Percentiles rank a stretch among this genome's conserved stretches.
Evolutionary conservation across 345 rosid genomes (phyloP).

Genomic region (Eucalyptus globulus): DNA sequence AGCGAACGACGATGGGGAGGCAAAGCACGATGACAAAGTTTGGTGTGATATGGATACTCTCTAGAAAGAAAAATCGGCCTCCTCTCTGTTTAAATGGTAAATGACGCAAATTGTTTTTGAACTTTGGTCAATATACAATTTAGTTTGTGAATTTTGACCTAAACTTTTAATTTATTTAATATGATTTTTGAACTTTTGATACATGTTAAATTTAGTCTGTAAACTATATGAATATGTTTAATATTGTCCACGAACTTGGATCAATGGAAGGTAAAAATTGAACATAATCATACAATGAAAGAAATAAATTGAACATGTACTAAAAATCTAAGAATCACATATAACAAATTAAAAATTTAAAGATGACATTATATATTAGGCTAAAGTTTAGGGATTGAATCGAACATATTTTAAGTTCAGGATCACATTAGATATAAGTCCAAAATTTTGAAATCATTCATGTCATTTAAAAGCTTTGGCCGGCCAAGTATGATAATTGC

Average conservation of each 20-base stretch:
- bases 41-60: neutral
- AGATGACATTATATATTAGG: fast-evolving
- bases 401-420: fast-evolving
- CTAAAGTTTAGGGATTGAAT: fast-evolving
- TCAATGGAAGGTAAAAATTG: neutral
- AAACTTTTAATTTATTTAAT: too few relatives aligned
- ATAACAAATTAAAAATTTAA: too few relatives aligned
- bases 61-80: neutral
- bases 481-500: neutral
- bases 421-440: too few relatives aligned
- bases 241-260: too few relatives aligned
- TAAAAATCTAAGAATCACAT: fast-evolving
- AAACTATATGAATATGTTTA: too few relatives aligned
- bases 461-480: neutral
- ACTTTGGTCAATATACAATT: neutral
- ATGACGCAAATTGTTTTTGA: too few relatives aligned
- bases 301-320: too few relatives aligned
- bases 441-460: too few relatives aligned
- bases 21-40: neutral
- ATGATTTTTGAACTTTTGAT: too few relatives aligned
- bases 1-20: neutral
- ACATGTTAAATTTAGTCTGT: too few relatives aligned
- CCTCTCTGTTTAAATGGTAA: neutral
- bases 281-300: neutral
- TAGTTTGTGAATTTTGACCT: too few relatives aligned